Evolutionary conservation across 2,329 filamentous ascomycete species (phyloP).

Genomic region (Fusarium drepaniforme): DNA sequence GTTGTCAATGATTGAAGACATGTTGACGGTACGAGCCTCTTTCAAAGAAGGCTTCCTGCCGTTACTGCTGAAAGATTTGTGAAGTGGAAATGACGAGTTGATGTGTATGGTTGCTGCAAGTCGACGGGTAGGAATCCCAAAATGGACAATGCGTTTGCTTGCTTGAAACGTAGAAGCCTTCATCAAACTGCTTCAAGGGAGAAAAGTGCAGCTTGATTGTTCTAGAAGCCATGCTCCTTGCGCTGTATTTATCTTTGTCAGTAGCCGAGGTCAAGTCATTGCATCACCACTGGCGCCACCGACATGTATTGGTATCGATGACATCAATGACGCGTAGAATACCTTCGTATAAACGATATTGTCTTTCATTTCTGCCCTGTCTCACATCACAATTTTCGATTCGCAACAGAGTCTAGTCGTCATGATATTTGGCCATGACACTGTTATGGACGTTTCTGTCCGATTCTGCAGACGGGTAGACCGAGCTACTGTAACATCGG

Average conservation of each 20-base stretch:
- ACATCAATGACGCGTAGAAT: constrained; percentile 8
- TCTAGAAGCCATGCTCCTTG: not conserved
- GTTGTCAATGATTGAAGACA: constrained; percentile 23
- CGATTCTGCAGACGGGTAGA: not conserved
- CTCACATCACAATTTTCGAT: not conserved
- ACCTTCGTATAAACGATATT: not conserved
- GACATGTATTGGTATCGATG: not conserved
- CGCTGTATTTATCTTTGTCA: not conserved
- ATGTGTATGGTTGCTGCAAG: not conserved
- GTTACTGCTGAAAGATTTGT: not conserved
- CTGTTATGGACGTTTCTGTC: not conserved
- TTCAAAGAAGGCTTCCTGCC: not conserved
- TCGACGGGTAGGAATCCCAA: not conserved
- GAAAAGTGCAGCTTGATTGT: not conserved
- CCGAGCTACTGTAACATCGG: not conserved
- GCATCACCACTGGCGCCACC: constrained; percentile 1
- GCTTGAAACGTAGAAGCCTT: not conserved
- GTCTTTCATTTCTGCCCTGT: not conserved
- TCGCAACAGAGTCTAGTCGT: not conserved
- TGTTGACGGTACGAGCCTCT: not conserved
- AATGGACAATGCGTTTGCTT: not conserved
- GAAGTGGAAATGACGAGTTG: too few relatives aligned
- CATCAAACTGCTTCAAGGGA: not conserved
- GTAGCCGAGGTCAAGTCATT: not conserved
- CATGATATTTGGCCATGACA: not conserved